Evolutionary conservation across 495 filamentous ascomycete species (phyloP), one percentile per base, ranked within the genome.

Genomic region (Trichoderma gamsii): DNA sequence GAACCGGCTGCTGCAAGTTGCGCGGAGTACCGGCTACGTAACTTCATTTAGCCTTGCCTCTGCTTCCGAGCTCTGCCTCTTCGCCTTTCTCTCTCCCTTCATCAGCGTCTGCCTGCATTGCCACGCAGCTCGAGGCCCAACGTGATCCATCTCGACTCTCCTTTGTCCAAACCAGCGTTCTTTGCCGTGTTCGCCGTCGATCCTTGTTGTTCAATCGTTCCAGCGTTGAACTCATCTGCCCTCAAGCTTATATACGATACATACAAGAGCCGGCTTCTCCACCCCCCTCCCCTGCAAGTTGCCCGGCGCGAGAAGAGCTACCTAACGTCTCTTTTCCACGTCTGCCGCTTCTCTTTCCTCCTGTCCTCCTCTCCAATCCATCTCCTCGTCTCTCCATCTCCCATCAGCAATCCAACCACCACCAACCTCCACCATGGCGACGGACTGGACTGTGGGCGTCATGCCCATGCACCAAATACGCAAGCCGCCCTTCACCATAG

Each of bases 401-500:
- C 16, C 59, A 38, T 41, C 44, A 25, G 43, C 21, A 18, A 29
- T 35, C n/a, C 41, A 66, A 51, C 41, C 41, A 29, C 35, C 11
- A 43, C 12, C 35, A 56, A 21, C 49, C 44, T n/a, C 35, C 52
- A 69, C 35, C 61, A 79, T 79, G 77, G 35, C 35, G 35, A 69
- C 77, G 65, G 65, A 66, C 65, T 76, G 76, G 61, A 71, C 64
- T 35, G 70, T 73, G 68, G 77, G 77, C 44, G 70, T 76, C 21
- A 71, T 78, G 67, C 81, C 81, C 23, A 73, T 83, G 41, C 46
- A 72, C 64, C 81, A 78, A 72, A 78, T 80, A 35, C 75, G 82
- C 32, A 80, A 81, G 63, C 79, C 80, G 18, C 85, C 86, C 15
- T 86, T 82, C 76, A 84, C 80, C 52, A 77, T 87, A 66, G 85